phyloP scores from a whole-genome alignment of 2,329 filamentous ascomycete species.

The Chaetomiaceae sp. region DNA sequence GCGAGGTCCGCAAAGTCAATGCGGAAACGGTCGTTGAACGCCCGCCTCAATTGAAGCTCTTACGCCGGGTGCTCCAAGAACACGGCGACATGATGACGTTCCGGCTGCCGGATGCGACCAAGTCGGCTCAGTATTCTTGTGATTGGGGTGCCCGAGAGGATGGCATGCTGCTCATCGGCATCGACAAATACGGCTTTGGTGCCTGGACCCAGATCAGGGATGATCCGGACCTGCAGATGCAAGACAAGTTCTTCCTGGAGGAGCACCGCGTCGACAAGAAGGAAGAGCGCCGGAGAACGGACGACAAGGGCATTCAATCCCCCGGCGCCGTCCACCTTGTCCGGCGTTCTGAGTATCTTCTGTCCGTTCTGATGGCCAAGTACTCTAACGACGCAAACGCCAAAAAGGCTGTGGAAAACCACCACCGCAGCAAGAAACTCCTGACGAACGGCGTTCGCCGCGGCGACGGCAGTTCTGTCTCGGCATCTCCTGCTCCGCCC shows the following conservation, averaged over 20 bases:
- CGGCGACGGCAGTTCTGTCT: constrained; percentile 52
- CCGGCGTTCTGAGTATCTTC: constrained; percentile 85
- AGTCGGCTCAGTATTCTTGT: constrained; percentile 85
- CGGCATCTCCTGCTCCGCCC: constrained; percentile 64
- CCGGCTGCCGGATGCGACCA: constrained; percentile 83
- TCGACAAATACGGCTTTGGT: constrained; percentile 88
- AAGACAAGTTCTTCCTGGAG: constrained; percentile 90
- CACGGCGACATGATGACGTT: constrained; percentile 69
- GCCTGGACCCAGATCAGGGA: constrained; percentile 94
- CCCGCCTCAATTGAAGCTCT: constrained; percentile 77
- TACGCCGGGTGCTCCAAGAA: constrained; percentile 66
- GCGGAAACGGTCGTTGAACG: constrained; percentile 92
- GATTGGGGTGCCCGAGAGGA: constrained; percentile 91
- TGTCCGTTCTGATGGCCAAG: constrained; percentile 86
- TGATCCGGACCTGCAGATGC: constrained; percentile 76
- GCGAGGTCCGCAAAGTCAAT: constrained; percentile 89
- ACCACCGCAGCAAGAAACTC: constrained; percentile 93
- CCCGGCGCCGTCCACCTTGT: constrained; percentile 97
- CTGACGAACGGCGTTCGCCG: constrained; percentile 55
- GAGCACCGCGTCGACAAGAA: constrained; percentile 98
- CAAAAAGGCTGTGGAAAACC: constrained; percentile 79
- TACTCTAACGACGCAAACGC: constrained; percentile 71
- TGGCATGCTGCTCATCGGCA: constrained; percentile 93
- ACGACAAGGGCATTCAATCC: constrained; percentile 78
- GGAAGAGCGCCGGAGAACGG: constrained; percentile 74